A percentile compares a stretch with the other conserved stretches of the same genome.
phyloP scores from a whole-genome alignment of 2,329 filamentous ascomycete species.

The Diaporthe destruens region DNA sequence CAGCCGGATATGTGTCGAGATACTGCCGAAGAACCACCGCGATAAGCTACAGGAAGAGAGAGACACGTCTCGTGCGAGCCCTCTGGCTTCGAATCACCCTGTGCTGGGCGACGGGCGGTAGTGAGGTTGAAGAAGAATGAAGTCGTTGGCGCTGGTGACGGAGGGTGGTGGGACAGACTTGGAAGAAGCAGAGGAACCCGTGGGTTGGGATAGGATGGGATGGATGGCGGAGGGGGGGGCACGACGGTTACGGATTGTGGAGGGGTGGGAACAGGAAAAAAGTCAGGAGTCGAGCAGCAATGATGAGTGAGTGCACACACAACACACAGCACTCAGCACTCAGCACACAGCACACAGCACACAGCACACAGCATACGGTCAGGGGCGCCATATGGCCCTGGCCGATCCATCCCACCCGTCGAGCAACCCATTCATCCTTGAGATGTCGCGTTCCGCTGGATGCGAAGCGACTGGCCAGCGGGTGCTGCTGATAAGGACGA shows the following conservation, averaged over 20 bases:
- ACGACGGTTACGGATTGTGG: neutral
- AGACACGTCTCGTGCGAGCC: neutral
- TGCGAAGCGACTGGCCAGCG: conserved; percentile 22
- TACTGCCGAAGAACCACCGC: conserved; percentile 22
- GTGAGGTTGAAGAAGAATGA: neutral
- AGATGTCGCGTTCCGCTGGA: conserved; percentile 19
- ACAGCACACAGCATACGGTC: neutral
- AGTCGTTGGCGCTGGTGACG: neutral
- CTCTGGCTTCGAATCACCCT: neutral
- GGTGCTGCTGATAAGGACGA: conserved; percentile 28
- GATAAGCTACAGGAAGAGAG: conserved; percentile 3
- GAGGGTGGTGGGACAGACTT: neutral
- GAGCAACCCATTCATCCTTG: conserved; percentile 20
- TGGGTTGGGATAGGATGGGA: conserved; percentile 10
- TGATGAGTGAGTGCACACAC: neutral
- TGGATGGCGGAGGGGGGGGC: conserved; percentile 11
- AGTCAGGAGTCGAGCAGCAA: conserved; percentile 26
- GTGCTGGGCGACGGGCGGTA: neutral
- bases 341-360: neutral
- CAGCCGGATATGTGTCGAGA: neutral
- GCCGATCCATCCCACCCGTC: conserved; percentile 21
- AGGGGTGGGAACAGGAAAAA: conserved; percentile 9
- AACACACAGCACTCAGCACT: too few species aligned
- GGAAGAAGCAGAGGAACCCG: neutral
- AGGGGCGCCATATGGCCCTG: conserved; percentile 4